Conservation (phyloP, 306 rosid species). For the Ammopiptanthus mongolicus region DNA sequence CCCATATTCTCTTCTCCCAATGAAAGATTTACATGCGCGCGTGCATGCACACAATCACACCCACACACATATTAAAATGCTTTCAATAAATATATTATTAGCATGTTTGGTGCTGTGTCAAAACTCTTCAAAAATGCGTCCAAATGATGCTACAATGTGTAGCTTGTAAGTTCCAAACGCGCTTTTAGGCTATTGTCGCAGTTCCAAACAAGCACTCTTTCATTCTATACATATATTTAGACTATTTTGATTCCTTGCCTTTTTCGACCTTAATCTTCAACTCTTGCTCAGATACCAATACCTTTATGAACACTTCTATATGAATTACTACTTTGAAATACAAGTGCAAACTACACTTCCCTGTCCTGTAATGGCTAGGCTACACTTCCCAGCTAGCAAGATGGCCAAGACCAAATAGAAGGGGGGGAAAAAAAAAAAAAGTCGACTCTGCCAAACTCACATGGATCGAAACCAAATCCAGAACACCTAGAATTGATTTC, state of each 20-base stretch:
- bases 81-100: neutral
- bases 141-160: no score
- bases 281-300: neutral
- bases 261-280: slow-evolving; percentile 6
- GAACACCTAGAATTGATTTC: no score
- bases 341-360: neutral
- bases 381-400: slow-evolving; percentile 83
- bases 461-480: no score
- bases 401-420: slow-evolving; percentile 33
- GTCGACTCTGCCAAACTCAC: no score
- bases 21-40: neutral
- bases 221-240: neutral
- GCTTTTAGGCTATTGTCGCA: no score
- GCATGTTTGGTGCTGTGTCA: no score
- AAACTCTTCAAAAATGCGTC: no score
- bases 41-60: neutral
- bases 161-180: no score
- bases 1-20: neutral
- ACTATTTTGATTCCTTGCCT: neutral
- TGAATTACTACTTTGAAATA: neutral
- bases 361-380: slow-evolving; percentile 63
- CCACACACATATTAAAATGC: neutral
- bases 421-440: no score
- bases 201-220: no score
- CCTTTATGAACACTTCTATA: neutral